These are phyloP conservation scores for Pythium phragmitis DNA, from an alignment of 352 stramenopile species.

Conservation along the genomic window DNA sequence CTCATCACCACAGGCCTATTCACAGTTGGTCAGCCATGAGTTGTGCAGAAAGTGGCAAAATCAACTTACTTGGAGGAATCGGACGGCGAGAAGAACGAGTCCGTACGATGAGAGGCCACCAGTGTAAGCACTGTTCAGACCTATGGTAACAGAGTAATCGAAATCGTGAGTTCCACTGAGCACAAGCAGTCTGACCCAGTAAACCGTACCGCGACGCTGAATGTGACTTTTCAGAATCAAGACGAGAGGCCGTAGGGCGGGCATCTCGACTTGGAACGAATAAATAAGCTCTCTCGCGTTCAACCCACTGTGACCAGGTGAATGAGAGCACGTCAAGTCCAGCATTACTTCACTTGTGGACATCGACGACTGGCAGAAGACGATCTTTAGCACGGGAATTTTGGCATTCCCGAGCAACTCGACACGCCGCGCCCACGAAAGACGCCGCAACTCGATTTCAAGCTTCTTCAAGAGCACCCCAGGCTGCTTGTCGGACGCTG, in stretches of 20 bases:
- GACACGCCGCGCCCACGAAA: conserved; percentile 81
- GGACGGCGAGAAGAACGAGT: conserved; percentile 93
- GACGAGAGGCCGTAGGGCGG: conserved; percentile 92
- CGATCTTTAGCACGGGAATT: conserved; percentile 96
- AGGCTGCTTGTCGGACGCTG: conserved; percentile 72
- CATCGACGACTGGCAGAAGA: conserved; percentile 34
- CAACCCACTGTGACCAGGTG: conserved; percentile 92
- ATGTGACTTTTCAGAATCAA: conserved; percentile 93
- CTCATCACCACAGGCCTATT: conserved; percentile 69
- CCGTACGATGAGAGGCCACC: conserved; percentile 96
- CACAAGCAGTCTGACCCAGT: neutral
- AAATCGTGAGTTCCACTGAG: neutral
- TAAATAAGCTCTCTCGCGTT: conserved; percentile 92
- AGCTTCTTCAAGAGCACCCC: conserved; percentile 89
- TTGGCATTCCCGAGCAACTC: conserved; percentile 94
- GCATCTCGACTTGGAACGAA: conserved; percentile 88
- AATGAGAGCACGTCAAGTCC: conserved; percentile 95
- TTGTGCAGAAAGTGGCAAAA: neutral
- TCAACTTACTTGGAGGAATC: conserved; percentile 86
- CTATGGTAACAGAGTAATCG: conserved; percentile 29
- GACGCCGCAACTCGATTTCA: conserved; percentile 72
- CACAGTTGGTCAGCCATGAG: neutral
- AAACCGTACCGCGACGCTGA: conserved; percentile 45
- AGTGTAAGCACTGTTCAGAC: conserved; percentile 93
- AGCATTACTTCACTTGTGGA: conserved; percentile 64